Evolutionary conservation across 768 basidiomycete species (phyloP).

Genomic region (Phanerodontia chrysosporium): DNA sequence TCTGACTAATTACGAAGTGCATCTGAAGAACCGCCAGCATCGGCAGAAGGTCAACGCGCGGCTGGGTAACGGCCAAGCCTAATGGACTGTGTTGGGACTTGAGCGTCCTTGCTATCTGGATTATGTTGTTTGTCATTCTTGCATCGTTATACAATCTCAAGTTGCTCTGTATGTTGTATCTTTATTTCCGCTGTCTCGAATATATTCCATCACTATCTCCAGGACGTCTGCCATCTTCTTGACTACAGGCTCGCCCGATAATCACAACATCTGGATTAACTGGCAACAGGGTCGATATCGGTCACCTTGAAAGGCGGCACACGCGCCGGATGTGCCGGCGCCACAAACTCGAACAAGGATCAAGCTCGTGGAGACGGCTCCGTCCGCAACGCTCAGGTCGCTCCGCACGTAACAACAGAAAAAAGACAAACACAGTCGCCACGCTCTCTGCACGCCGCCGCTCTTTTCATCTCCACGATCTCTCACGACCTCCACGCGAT

Average conservation of each 20-base stretch:
- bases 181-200: conserved; percentile 10
- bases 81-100: conserved; percentile 10
- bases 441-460: background rate
- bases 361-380: background rate
- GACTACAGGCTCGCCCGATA: too few relatives aligned
- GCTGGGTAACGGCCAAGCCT: conserved; percentile 15
- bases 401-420: background rate
- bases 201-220: background rate
- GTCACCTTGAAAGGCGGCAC: too few relatives aligned
- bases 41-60: conserved; percentile 70
- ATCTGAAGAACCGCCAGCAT: conserved; percentile 83
- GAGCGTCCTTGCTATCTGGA: conserved; percentile 10
- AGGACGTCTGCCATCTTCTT: too few relatives aligned
- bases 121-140: conserved; percentile 10
- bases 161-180: conserved; percentile 15
- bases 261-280: too few relatives aligned
- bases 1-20: conserved; percentile 86
- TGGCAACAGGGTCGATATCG: too few relatives aligned
- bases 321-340: background rate
- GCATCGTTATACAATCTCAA: conserved; percentile 4
- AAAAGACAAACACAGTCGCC: background rate
- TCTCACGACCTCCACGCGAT: background rate
- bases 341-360: background rate
- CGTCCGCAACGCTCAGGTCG: background rate
- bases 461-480: background rate